A percentile compares a stretch with the other conserved stretches of the same genome.
These are phyloP conservation scores for Rhododendron simsii DNA, from an alignment of 148 eudicot species.

Conservation along the genomic window DNA sequence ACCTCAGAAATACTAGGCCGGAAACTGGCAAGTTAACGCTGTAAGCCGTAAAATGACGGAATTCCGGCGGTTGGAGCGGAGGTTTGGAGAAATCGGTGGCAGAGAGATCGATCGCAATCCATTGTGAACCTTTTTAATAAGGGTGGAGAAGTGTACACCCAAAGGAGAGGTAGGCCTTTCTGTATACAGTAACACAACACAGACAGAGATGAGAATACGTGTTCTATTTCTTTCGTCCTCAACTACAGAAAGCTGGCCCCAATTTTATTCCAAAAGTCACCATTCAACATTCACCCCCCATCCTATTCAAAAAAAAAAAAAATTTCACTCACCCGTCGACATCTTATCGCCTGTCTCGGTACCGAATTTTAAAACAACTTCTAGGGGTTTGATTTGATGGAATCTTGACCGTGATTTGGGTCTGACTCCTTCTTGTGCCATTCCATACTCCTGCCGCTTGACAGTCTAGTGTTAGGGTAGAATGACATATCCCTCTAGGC, in stretches of 20 bases:
- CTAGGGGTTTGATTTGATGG: too few relatives aligned
- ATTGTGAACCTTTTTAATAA: slow-evolving; percentile 1
- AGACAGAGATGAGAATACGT: not conserved
- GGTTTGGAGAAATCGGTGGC: slow-evolving; percentile 9
- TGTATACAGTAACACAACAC: not conserved
- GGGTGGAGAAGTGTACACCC: not conserved
- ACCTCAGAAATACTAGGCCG: not conserved
- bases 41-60: slow-evolving; percentile 3
- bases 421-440: too few relatives aligned
- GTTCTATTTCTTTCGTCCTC: not conserved
- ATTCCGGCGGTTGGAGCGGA: slow-evolving; percentile 3
- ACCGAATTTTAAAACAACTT: too few relatives aligned
- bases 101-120: slow-evolving; percentile 13
- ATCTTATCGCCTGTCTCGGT: too few relatives aligned
- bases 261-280: too few relatives aligned
- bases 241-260: not conserved
- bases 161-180: not conserved
- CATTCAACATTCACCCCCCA: too few relatives aligned
- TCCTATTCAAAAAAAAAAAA: too few relatives aligned
- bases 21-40: slow-evolving; percentile 4
- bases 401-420: too few relatives aligned
- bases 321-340: too few relatives aligned
- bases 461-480: too few relatives aligned
- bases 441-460: too few relatives aligned
- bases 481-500: too few relatives aligned